phyloP scores from a whole-genome alignment of 192 early-diverging fungal species.

The Lobosporangium transversale region DNA sequence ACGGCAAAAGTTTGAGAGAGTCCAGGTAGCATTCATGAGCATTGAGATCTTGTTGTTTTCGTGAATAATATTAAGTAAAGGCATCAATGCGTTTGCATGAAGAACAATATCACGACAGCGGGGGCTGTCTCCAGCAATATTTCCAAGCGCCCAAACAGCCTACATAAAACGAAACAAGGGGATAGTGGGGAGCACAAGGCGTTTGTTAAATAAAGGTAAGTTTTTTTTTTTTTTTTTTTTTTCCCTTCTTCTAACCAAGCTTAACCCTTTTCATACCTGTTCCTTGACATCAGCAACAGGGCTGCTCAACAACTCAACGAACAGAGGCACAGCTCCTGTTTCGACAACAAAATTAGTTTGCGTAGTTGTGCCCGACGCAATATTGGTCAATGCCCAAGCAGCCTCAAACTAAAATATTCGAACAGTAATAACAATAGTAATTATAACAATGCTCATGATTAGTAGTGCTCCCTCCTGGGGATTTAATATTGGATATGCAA shows the following conservation, averaged over 20 bases:
- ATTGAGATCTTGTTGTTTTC: slow-evolving; percentile 95
- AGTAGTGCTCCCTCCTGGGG: too few species aligned
- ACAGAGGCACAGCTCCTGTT: slow-evolving; percentile 90
- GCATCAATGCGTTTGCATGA: slow-evolving; percentile 81
- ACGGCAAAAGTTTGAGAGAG: slow-evolving; percentile 98
- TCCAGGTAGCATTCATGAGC: slow-evolving; percentile 99
- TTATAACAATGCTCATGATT: too few species aligned
- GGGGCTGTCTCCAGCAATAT: slow-evolving; percentile 98
- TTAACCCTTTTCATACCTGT: slow-evolving; percentile 80
- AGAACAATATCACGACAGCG: slow-evolving; percentile 92
- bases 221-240: too few species aligned
- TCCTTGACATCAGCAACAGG: slow-evolving; percentile 88
- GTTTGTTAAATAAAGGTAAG: neutral
- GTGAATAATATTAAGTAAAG: slow-evolving; percentile 86
- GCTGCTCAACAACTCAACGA: slow-evolving; percentile 88
- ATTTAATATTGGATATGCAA: too few species aligned
- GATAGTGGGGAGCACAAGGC: too few species aligned
- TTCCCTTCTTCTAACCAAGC: too few species aligned
- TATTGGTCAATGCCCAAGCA: slow-evolving; percentile 98
- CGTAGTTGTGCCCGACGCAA: slow-evolving; percentile 92
- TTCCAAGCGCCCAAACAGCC: slow-evolving; percentile 99
- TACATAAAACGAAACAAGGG: too few species aligned
- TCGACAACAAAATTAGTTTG: slow-evolving; percentile 86
- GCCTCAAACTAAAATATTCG: slow-evolving; percentile 92
- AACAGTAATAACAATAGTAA: too few species aligned